Evolutionary conservation across 495 filamentous ascomycete species (phyloP).

Genomic region (Aspergillus cavernicola): DNA sequence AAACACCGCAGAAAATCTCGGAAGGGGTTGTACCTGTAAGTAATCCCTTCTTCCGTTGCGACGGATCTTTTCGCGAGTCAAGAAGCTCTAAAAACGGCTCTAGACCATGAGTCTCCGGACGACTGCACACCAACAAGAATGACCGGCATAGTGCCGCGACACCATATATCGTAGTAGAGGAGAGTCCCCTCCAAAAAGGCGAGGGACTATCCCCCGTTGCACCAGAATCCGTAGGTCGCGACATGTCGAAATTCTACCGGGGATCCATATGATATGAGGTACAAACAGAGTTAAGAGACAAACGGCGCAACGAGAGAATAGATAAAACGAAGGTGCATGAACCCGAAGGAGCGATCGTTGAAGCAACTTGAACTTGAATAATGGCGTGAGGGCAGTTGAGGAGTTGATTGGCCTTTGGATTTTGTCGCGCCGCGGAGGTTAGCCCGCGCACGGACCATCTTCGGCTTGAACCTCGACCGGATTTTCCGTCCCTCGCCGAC

Average conservation of each 20-base stretch:
- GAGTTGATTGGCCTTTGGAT: conserved; percentile 17
- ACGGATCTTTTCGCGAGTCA: conserved; percentile 65
- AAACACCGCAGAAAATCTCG: neutral
- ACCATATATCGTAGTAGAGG: conserved; percentile 42
- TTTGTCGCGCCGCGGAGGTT: conserved; percentile 22
- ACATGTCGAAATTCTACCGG: conserved; percentile 23
- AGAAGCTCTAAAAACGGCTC: conserved; percentile 71
- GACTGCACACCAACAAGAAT: conserved; percentile 41
- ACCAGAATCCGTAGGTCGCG: conserved; percentile 36
- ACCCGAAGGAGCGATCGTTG: conserved; percentile 1
- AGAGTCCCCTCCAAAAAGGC: conserved; percentile 39
- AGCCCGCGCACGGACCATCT: conserved; percentile 16
- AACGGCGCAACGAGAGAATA: neutral
- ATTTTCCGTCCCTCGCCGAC: conserved; percentile 16
- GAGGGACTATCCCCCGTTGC: conserved; percentile 42
- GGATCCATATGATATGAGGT: conserved; percentile 29
- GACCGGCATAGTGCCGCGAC: conserved; percentile 45
- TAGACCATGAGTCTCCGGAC: conserved; percentile 63
- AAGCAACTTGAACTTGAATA: neutral
- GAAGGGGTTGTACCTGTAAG: conserved; percentile 64
- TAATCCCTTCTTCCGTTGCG: conserved; percentile 68
- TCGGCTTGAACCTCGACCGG: conserved; percentile 12
- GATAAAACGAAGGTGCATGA: conserved; percentile 1
- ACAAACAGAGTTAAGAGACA: neutral
- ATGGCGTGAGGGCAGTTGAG: conserved; percentile 12